A percentile compares a stretch with the other conserved stretches of the same genome.
Evolutionary conservation across 768 basidiomycete species (phyloP).

Genomic region (Rhizopogon sp.): DNA sequence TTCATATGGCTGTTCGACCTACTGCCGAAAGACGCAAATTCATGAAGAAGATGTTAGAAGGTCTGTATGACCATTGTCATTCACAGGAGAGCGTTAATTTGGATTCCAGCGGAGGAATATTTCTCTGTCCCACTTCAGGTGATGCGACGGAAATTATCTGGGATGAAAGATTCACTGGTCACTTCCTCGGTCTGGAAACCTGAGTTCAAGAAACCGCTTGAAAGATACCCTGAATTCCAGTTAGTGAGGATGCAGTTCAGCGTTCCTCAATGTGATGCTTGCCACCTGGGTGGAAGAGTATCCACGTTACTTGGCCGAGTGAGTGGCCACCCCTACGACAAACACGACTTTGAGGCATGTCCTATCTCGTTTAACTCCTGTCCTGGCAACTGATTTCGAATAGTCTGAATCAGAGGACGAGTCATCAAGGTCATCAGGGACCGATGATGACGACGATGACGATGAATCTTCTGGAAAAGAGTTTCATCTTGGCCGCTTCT

Average conservation of each 20-base stretch:
- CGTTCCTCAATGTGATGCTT: constrained; percentile 74
- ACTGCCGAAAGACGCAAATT: constrained; percentile 45
- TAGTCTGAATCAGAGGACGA: constrained; percentile 14
- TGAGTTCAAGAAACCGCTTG: constrained; percentile 58
- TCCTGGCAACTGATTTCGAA: not conserved
- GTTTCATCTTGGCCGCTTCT: constrained; percentile 75
- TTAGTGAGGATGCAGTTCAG: constrained; percentile 49
- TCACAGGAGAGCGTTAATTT: not conserved
- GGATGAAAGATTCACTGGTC: constrained; percentile 70
- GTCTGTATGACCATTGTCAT: constrained; percentile 25
- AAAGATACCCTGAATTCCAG: constrained; percentile 62
- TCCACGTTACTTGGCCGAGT: constrained; percentile 61
- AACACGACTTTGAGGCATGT: constrained; percentile 58
- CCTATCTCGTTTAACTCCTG: not conserved
- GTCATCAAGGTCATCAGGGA: constrained; percentile 21
- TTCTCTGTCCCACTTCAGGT: constrained; percentile 66
- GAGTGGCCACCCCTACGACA: constrained; percentile 66
- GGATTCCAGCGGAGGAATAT: constrained; percentile 52
- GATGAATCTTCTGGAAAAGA: constrained; percentile 21
- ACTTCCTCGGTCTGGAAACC: constrained; percentile 82
- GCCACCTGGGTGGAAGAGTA: constrained; percentile 65
- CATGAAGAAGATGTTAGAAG: constrained; percentile 47
- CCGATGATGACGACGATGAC: constrained; percentile 14
- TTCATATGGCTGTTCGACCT: constrained; percentile 68
- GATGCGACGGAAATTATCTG: constrained; percentile 63